Base-by-base conservation (phyloP, 192 early-diverging fungal genomes). In the Backusella liffmaniae region DNA sequence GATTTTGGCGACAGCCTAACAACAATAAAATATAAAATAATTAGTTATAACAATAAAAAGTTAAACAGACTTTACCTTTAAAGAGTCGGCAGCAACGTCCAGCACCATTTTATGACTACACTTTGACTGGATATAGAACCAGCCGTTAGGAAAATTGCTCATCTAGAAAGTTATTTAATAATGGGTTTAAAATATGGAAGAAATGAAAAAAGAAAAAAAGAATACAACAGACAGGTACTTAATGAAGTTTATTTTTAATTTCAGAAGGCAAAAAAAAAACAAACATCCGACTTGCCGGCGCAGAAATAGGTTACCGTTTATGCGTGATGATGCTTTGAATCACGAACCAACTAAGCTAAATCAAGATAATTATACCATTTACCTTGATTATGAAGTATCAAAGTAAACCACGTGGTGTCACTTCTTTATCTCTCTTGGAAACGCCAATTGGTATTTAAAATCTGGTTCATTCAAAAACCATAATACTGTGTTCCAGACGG, bases 121-220 rank as follows among this genome's bases (percentile, higher is more conserved):
- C 23, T 66, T 37, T 13, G 80, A 81, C 56, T 77, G 76, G 15
- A 81, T 72, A 75, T 51, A 81, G 37, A 81, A 81, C 80, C 80
- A 81, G 35, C 80, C 80, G 12, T 67, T 16, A 67, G 80, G 80
- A 49, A 81, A 81, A 23, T 29, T 62, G n/a, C 56, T 62, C 56
- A 62, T 62, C 26, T 62, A 62, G 18, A 9, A 2, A 53, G 23
- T 59, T 23, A 3, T 0, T 59, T 59, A 8, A 10, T 8, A 62
- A 62, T 29, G 10, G 3, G 9, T 1, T 18, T n/a, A 26, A 2
- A 23, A 56, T n/a, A 56, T 26, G 12, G 6, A 30, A 9, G 13
- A 62, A n/a, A 29, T 29, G 56, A 4, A 26, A 13, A 29, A 62
- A 29, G 12, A 29, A 62, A 4, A 62, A 62, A 62, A 2, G 6